Base-by-base conservation (phyloP, 495 filamentous ascomycete genomes). In the Talaromyces stipitatus region DNA sequence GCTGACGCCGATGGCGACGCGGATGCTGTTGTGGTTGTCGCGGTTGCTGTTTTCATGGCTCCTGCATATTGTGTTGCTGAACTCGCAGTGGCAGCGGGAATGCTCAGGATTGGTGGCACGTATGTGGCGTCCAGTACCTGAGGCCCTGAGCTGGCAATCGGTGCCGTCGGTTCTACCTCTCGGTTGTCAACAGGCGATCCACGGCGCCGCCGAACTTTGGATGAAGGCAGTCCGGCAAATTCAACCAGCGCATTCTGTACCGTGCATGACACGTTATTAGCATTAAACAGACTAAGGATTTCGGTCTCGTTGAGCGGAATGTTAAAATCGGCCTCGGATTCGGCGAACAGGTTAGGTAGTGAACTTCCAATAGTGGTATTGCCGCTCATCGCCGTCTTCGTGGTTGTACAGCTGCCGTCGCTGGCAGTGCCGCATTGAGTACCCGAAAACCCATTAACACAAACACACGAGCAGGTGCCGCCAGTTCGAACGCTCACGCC, bases 391-490 rank as follows among this genome's bases (percentile, higher is more conserved):
- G 64, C 66, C 32, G 95, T 69, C 30, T 81, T 68, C 7, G 82
- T 82, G 1, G 84, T 88, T 12, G 86, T 83, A 66, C 94, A 98
- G 58, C 85, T 88, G 16, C 76, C 78, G 20, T 85, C 78, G 20
- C 77, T 78, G 9, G 73, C 55, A 28, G 69, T 70, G 9, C 78
- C 86, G 73, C 94, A 98, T 26, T 79, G 78, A 3, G 74, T 71
- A n/a, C 94, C 94, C 0, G 85, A 90, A 65, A 88, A 97, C 0
- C 91, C 91, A 61, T 91, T 89, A 5, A 83, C 78, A 63, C 94
- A 98, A 26, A 96, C 78, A 65, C 94, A 98, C 9, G 86, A 85
- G 72, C 94, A 97, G 32, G 80, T 67, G 7, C 80, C 77, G 30
- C 80, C 74, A 27, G 79, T 78, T 16, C 87, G 68, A 20, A 94